Base-by-base conservation (phyloP, 805 yeast genomes). In the Saccharomycopsis fermentans region DNA sequence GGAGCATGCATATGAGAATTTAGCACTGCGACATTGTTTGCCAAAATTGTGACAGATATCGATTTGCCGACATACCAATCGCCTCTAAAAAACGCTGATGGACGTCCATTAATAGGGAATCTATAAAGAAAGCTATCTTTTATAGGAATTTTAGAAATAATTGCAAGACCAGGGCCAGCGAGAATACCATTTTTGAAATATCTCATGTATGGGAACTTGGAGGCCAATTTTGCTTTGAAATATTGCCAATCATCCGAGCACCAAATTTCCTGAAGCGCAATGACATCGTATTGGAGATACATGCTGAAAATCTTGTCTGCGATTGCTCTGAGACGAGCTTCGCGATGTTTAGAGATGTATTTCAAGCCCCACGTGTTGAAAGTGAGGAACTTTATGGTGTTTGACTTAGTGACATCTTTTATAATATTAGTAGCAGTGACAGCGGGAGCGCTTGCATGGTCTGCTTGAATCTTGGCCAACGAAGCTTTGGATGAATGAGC, bases 1-100 rank as follows among this genome's bases (percentile, higher is more conserved):
- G 99, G 99, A 1, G 99, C 99, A 70, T 94, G 99, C 94, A 94
- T 86, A 69, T 94, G 99, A 17, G 96, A 84, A 67, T 91, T 92
- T 67, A 94, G 73, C 4, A 94, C 71, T 2, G 95, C 97, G 5
- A 76, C 68, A 1, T 78, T 73, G 17, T 73, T 74, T 0, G 76
- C 71, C 48, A 94, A 73, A 3, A 82, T 70, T 0, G 96, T 86
- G 2, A 90, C 82, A 0, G 96, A 86, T 19, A 90, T 81, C 8
- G 92, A 80, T 68, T 94, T 94, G 8, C 99, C 99, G 24, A 94
- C 99, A 64, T 81, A 89, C 96, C 97, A 94, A 69, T 94, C 99
- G 39, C 99, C 99, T 59, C 98, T 75, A 74, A 81, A 86, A 63
- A 94, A 85, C 0, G 99, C 99, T 48, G 90, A 82, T 1, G 98